Base-by-base conservation (phyloP, 768 basidiomycete species). In the Cystofilobasidium ferigula region DNA sequence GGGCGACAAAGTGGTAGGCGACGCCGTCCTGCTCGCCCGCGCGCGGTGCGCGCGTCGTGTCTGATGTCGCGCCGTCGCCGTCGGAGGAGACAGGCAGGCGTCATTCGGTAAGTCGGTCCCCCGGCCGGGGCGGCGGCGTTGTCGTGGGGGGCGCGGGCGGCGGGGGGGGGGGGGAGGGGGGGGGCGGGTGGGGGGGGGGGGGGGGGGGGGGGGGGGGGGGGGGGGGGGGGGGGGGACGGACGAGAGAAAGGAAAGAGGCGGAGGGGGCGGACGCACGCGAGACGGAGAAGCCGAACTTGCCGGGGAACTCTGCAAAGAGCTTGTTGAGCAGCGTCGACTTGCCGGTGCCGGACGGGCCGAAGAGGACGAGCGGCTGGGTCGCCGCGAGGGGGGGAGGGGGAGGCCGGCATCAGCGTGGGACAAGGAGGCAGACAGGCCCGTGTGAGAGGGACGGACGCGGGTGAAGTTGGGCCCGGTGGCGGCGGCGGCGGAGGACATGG, bases 271-370 rank as follows among this genome's bases (percentile, higher is more conserved):
- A 69, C 84, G 60, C 76, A 93, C 90, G 94, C 45, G 92, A 95
- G 62, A 98, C 86, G 73, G 86, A 87, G 80, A 97, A 98, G 12
- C 88, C 88, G 75, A 97, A 97, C 67, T 81, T 84, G 76, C 86
- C 85, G 3, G 90, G 91, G 74, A 82, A 83, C 36, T 89, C 86
- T 34, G 77, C 77, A 75, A 97, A 88, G 61, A 98, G 84, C 59
- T 84, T 85, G 59, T 80, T 80, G 58, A 97, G 82, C 36, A 97
- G 83, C 0, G 94, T 94, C 72, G 87, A 89, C 76, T 97, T 98
- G 61, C 94, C 94, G 2, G 92, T 88, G 0, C 93, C 92, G 1
- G 89, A 92, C 0, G 92, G 92, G 0, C 90, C 89, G 62, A 87
- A 94, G 68, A 94, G 80, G 48, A 95, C 84, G 60, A 95, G 84